Percentiles rank a stretch among this genome's conserved stretches.
phyloP scores from a whole-genome alignment of 139 green algal genomes.

The Klebsormidium nitens region DNA sequence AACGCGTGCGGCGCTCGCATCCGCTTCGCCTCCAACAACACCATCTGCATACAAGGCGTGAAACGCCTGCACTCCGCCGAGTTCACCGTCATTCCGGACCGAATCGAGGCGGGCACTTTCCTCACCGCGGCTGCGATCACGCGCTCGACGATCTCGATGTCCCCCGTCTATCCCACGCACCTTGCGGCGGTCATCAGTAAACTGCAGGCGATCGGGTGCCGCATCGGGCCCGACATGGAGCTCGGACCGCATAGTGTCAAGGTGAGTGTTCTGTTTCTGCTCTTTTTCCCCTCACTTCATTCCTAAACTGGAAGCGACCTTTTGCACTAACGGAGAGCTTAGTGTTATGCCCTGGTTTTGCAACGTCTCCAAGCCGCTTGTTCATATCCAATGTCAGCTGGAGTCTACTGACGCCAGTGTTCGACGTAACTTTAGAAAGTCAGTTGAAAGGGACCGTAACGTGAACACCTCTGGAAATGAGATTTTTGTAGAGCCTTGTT shows the following conservation, averaged over 20 bases:
- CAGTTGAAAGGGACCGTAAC: too few relatives aligned
- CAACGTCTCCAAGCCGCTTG: too few relatives aligned
- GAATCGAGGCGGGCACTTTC: conserved; percentile 55
- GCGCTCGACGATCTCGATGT: conserved; percentile 35
- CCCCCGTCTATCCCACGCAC: conserved; percentile 40
- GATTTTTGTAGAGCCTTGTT: too few relatives aligned
- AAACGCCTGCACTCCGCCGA: conserved; percentile 22
- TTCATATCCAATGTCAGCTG: too few relatives aligned
- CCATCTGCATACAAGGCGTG: conserved; percentile 41
- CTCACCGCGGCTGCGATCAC: conserved; percentile 49
- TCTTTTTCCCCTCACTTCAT: too few relatives aligned
- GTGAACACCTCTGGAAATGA: too few relatives aligned
- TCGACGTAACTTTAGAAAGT: too few relatives aligned
- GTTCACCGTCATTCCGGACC: conserved; percentile 55
- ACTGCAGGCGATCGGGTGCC: conserved; percentile 38
- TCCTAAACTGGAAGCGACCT: too few relatives aligned
- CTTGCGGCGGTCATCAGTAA: conserved; percentile 41
- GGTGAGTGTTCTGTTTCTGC: too few relatives aligned
- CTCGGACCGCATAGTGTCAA: conserved; percentile 8
- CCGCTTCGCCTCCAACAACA: conserved; percentile 37
- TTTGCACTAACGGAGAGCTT: too few relatives aligned
- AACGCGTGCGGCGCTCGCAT: conserved; percentile 42
- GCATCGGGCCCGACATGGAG: conserved; percentile 13
- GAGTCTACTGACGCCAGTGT: too few relatives aligned
- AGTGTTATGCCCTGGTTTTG: too few relatives aligned